Percentiles rank a stretch among this genome's conserved stretches.
Conservation (phyloP, 83 land plant genomes). For the Larix sibirica region DNA sequence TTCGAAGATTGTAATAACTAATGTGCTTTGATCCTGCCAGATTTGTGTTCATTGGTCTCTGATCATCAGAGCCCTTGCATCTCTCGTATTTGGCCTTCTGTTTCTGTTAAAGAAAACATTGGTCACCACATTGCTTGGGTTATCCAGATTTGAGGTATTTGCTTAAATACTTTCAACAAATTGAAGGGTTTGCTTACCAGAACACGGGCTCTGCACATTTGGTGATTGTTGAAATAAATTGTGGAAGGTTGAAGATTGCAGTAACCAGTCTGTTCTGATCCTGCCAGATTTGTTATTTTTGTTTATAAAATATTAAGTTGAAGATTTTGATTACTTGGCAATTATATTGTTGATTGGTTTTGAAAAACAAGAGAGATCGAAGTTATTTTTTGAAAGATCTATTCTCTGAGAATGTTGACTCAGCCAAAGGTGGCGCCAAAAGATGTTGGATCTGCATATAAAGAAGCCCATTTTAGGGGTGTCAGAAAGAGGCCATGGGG, state of each 20-base stretch:
- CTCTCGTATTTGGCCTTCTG: background rate
- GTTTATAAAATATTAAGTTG: background rate
- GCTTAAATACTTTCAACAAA: background rate
- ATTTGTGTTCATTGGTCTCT: background rate
- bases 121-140: no score
- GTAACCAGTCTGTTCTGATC: background rate
- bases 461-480: slow-evolving; percentile 16
- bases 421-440: background rate
- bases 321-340: background rate
- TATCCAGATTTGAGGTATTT: no score
- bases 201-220: background rate
- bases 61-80: background rate
- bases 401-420: background rate
- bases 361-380: background rate
- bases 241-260: background rate
- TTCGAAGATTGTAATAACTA: background rate
- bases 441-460: background rate
- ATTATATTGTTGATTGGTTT: no score
- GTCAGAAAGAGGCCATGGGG: slow-evolving; percentile 22
- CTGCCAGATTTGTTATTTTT: background rate
- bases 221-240: background rate
- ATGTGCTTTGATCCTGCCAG: background rate
- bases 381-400: background rate
- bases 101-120: background rate
- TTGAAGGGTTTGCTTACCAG: background rate